Percentiles rank a stretch among this genome's conserved stretches.
Evolutionary conservation across 805 yeast species (phyloP).

Genomic region (Pichia cabralensis): DNA sequence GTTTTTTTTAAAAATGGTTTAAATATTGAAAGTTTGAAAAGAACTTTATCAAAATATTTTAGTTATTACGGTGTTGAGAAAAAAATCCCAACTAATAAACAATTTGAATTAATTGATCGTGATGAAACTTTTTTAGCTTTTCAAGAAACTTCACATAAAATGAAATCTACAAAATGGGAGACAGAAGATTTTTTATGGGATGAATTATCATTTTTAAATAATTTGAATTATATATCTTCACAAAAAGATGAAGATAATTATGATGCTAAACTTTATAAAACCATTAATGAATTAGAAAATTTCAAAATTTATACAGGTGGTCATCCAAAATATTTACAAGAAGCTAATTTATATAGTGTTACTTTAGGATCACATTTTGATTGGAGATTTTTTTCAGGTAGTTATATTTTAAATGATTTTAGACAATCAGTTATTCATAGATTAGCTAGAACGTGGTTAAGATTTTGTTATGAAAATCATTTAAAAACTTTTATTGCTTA

Average conservation of each 20-base stretch:
- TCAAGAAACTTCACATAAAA: not conserved
- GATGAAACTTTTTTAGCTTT: constrained; percentile 3
- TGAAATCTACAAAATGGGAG: constrained; percentile 7
- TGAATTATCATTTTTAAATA: constrained; percentile 7
- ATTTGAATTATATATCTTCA: not conserved
- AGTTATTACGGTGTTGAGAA: constrained; percentile 5
- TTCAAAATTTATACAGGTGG: constrained; percentile 7
- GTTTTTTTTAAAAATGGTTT: constrained; percentile 16
- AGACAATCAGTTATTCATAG: constrained; percentile 32
- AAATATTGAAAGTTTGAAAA: constrained; percentile 7
- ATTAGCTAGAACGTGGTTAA: constrained; percentile 43
- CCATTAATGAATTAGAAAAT: constrained; percentile 6
- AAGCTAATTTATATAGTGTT: constrained; percentile 27
- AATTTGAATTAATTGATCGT: not conserved
- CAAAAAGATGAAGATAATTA: constrained; percentile 1
- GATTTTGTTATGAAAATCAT: constrained; percentile 34
- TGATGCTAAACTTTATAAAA: constrained; percentile 6
- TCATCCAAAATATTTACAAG: constrained; percentile 31
- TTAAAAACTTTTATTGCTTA: constrained; percentile 53
- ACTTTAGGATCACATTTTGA: constrained; percentile 35
- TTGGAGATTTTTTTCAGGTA: constrained; percentile 34
- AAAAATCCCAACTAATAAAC: constrained; percentile 3
- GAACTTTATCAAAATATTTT: constrained; percentile 4
- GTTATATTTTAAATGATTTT: constrained; percentile 14
- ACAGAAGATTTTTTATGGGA: constrained; percentile 10